A percentile compares a stretch with the other conserved stretches of the same genome.
Conservation (phyloP, 1,139 yeast species). For the Hemisphaericaspora lyxosophila region DNA sequence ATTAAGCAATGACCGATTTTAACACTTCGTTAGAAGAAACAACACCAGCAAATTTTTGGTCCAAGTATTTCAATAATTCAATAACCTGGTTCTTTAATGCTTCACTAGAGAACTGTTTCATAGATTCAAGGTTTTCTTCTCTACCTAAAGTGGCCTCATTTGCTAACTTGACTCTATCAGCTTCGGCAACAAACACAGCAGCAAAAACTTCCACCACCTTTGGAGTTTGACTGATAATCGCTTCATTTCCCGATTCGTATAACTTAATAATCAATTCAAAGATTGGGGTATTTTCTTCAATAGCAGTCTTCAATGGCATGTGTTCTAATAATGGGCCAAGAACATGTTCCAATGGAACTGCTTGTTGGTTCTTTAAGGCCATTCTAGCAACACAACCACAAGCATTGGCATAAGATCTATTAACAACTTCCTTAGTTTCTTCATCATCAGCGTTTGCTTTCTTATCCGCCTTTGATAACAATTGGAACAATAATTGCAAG, state of each 20-base stretch:
- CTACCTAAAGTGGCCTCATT: constrained; percentile 77
- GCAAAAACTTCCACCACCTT: constrained; percentile 68
- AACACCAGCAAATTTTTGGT: constrained; percentile 59
- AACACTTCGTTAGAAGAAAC: constrained; percentile 58
- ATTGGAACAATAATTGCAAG: constrained; percentile 73
- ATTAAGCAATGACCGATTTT: constrained; percentile 50
- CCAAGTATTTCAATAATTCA: constrained; percentile 71
- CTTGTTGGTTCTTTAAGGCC: constrained; percentile 68
- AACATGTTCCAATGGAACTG: constrained; percentile 80
- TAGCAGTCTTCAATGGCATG: constrained; percentile 85
- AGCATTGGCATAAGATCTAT: constrained; percentile 89
- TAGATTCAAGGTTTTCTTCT: constrained; percentile 74
- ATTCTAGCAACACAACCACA: constrained; percentile 97
- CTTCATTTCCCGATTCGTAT: constrained; percentile 61
- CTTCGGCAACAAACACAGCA: constrained; percentile 69
- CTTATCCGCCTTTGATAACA: constrained; percentile 75
- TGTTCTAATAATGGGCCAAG: constrained; percentile 74
- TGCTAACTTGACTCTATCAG: constrained; percentile 66
- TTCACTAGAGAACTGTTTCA: constrained; percentile 73
- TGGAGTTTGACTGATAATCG: constrained; percentile 59
- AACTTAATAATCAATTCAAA: constrained; percentile 74
- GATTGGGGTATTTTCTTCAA: constrained; percentile 90
- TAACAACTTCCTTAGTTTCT: constrained; percentile 76
- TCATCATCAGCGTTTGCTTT: constrained; percentile 67
- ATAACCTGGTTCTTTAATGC: constrained; percentile 65